Evolutionary conservation across 257 asterid species (phyloP), one percentile per base, ranked within the genome.

Genomic region (Scutellaria baicalensis): DNA sequence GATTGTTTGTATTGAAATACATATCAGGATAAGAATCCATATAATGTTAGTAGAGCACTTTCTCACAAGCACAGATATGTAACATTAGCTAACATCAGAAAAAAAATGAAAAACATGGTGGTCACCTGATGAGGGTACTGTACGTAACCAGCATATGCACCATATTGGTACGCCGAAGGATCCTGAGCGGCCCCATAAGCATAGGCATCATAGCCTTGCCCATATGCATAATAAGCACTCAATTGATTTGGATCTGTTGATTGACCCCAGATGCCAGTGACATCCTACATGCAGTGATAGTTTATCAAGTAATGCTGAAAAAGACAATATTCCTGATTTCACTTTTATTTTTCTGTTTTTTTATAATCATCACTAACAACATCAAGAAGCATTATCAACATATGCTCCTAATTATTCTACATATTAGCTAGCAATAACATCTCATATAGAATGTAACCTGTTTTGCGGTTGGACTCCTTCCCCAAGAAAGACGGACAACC

Each of bases 201-300:
- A 76, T 93, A 93, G 59, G 99, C 84, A 81, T 93, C 97, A 70
- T 93, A 93, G 74, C 97, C 95, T 79, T 89, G 99, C 69, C 93
- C 97, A 78, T 93, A 93, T 57, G 86, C 93, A 84, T 93, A 93
- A 82, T 93, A 93, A 72, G 92, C 89, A 76, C 78, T 77, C 92
- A 89, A 75, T 64, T 89, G 98, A 69, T 73, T 88, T 66, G 97
- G 90, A 84, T 93, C 98, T 14, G 90, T 76, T n/a, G 92, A 64
- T 72, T 91, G 93, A 61, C 82, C 87, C 96, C 97, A 90, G 4
- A 56, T 39, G 58, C 93, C 89, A 55, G 85, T 21, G 60, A 52
- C 81, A 64, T 93, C 98, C 98, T 93, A 71, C 77, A 77, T 50
- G 74, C 10, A 69, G n/a, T 10, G 43, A 35, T 31, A 71, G 60